Evolutionary conservation across 148 eudicot genomes (phyloP), one percentile per base, ranked within the genome.

Genomic region (Simmondsia chinensis): DNA sequence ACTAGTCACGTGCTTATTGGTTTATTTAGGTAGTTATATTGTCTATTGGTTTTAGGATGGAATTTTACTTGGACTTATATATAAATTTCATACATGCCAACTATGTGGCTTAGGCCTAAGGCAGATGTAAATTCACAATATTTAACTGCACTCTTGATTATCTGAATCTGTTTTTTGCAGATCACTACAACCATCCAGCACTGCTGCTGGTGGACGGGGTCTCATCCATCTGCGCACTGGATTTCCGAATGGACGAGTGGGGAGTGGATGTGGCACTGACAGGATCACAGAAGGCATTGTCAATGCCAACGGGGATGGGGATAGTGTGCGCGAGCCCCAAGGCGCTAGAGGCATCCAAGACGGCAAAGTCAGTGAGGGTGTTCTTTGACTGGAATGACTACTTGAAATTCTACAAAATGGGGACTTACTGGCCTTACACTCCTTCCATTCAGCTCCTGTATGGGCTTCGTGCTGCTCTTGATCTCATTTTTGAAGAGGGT

Each of bases 241-340:
- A 91, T 59, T 91, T 91, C 59, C 83, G 96, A 16, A 86, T 86
- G 99, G 99, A 91, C 41, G 99, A 91, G 54, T 91, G 99, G 99
- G 88, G 94, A 10, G 61, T 91, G 9, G 99, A 91, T 65, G 99
- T 91, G 50, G 99, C 99, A 5, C 58, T 91, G 52, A 91, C 99
- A 4, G 99, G 99, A n/a, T 91, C 99, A 14, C 99, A 91, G 53
- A 91, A 91, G 61, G 99, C 99, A 19, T 89, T 91, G 20, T 91
- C 99, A 31, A 79, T 91, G 56, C 99, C 99, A 15, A 91, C 99
- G 20, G 99, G 99, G 6, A 41, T 91, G 55, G 99, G 99, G 19
- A 70, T 91, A 48, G 69, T 91, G 27, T 86, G 99, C 37, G 99
- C 96, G 6, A 75, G 99, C 53, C 94, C 94, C 35, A 91, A 79